phyloP scores from a whole-genome alignment of 2,329 filamentous ascomycete genomes.

The Fusarium torulosum region DNA sequence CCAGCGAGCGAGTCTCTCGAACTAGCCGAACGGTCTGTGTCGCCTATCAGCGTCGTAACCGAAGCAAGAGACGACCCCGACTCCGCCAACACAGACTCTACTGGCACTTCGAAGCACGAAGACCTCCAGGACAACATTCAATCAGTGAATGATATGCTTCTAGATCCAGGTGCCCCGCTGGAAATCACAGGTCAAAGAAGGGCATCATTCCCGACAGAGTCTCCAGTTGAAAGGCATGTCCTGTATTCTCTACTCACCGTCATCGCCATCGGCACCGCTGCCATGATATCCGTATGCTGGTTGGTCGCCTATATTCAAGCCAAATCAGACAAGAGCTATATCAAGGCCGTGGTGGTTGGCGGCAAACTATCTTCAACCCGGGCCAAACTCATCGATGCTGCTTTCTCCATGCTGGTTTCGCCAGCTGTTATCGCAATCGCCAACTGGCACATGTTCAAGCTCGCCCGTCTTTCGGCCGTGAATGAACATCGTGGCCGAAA shows the following conservation, averaged over 20 bases:
- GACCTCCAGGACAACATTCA: background rate
- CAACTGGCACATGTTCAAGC: conserved; percentile 39
- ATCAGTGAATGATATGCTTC: background rate
- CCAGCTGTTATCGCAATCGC: conserved; percentile 18
- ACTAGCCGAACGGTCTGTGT: background rate
- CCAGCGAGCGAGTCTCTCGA: background rate
- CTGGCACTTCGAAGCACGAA: background rate
- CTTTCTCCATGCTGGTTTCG: conserved; percentile 32
- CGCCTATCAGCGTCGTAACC: background rate
- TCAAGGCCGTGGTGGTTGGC: conserved; percentile 18
- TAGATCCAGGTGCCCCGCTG: background rate
- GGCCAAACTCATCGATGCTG: conserved; percentile 36
- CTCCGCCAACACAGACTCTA: background rate
- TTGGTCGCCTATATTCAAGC: conserved; percentile 21
- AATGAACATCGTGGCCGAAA: conserved; percentile 28
- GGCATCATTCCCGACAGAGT: background rate
- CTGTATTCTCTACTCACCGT: conserved; percentile 25
- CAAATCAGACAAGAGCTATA: conserved; percentile 5
- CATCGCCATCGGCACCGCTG: background rate
- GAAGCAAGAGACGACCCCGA: background rate
- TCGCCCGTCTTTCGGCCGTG: conserved; percentile 29
- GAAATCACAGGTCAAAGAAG: background rate
- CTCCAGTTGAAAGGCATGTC: conserved; percentile 27
- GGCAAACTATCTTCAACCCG: conserved; percentile 17
- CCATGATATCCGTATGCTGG: conserved; percentile 9